A percentile compares a stretch with the other conserved stretches of the same genome.
phyloP scores from a whole-genome alignment of 176 grass and related monocot genomes.

The Ensete ventricosum region DNA sequence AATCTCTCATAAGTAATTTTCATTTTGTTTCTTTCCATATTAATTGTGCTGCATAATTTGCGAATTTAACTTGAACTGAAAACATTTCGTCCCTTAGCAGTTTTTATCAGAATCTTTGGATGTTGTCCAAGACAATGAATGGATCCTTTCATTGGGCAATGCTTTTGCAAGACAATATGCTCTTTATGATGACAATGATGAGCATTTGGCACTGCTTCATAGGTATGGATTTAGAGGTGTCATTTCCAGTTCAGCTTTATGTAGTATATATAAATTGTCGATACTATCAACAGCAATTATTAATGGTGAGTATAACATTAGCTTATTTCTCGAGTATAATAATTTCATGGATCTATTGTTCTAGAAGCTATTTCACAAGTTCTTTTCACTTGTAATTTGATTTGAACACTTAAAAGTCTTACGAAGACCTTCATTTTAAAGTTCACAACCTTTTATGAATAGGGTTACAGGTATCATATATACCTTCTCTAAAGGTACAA shows the following conservation, averaged over 20 bases:
- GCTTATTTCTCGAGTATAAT: no score
- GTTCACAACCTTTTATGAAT: no score
- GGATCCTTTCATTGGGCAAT: conserved; percentile 82
- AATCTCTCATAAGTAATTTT: no score
- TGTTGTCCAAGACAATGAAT: conserved; percentile 78
- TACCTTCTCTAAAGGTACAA: no score
- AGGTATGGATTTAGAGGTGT: conserved; percentile 34
- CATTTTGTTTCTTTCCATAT: no score
- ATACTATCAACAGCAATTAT: not conserved
- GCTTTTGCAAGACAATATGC: conserved; percentile 87
- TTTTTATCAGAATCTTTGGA: conserved; percentile 93
- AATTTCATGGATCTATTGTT: no score
- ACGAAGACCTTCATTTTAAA: no score
- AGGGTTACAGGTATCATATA: no score
- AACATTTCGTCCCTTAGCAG: conserved; percentile 32
- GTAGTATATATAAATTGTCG: not conserved
- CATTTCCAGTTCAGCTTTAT: conserved; percentile 15
- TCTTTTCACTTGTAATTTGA: no score
- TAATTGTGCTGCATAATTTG: not conserved
- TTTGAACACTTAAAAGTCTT: no score
- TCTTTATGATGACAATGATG: conserved; percentile 69
- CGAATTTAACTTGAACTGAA: not conserved
- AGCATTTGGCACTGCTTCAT: conserved; percentile 80
- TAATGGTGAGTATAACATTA: no score
- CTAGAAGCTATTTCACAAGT: no score